A percentile compares a stretch with the other conserved stretches of the same genome.
Conservation (phyloP, 192 early-diverging fungal species). For the Kappamyces sp. region DNA sequence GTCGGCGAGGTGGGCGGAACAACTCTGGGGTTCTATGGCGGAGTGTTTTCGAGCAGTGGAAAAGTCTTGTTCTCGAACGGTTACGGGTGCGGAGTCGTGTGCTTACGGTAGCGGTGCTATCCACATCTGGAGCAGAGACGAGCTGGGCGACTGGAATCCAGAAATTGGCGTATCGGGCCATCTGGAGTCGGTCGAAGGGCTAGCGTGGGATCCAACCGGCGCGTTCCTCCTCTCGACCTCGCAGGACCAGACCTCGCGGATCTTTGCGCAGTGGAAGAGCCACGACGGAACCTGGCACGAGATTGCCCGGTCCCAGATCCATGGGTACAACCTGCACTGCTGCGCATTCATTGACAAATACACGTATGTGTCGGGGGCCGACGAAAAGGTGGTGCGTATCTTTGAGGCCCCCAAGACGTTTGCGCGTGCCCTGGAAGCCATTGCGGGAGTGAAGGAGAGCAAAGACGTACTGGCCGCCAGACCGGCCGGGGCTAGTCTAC, state of each 20-base stretch:
- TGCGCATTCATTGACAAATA: conserved; percentile 69
- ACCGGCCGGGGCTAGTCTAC: conserved; percentile 73
- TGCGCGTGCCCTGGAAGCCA: conserved; percentile 51
- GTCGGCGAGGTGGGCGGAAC: conserved; percentile 85
- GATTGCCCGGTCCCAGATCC: conserved; percentile 88
- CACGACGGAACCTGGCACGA: conserved; percentile 73
- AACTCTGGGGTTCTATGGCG: conserved; percentile 77
- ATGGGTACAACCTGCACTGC: conserved; percentile 90
- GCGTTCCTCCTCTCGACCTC: conserved; percentile 67
- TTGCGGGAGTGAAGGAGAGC: conserved; percentile 38
- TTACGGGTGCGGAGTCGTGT: conserved; percentile 76
- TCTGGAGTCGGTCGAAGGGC: conserved; percentile 66
- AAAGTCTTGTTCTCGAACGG: conserved; percentile 66
- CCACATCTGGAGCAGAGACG: conserved; percentile 21
- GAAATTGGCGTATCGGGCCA: conserved; percentile 73
- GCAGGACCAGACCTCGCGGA: conserved; percentile 81
- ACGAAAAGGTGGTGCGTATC: conserved; percentile 89
- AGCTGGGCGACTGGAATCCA: conserved; percentile 59
- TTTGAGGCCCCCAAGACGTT: conserved; percentile 82
- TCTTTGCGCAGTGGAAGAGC: conserved; percentile 69
- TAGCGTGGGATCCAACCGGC: conserved; percentile 77
- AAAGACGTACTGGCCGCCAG: conserved; percentile 35
- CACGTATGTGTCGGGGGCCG: conserved; percentile 79
- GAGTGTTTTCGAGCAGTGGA: conserved; percentile 59
- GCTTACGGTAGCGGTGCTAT: conserved; percentile 54